Evolutionary conservation across 2,329 filamentous ascomycete species (phyloP).

Genomic region (Clonostachys solani): DNA sequence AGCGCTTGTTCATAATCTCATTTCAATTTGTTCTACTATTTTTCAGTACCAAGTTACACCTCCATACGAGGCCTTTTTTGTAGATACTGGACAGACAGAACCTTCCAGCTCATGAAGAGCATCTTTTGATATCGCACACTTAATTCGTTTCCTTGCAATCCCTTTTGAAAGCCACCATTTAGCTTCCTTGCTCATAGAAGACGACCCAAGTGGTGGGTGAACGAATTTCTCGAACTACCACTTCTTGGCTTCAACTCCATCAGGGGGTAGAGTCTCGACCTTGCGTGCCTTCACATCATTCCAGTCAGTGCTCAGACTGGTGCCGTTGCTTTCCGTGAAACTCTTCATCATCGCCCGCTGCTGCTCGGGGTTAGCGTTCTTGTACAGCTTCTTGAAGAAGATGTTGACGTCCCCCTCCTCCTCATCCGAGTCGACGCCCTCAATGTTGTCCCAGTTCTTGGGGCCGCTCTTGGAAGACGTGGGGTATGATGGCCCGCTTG

Average conservation of each 20-base stretch:
- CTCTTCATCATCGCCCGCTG: slow-evolving; percentile 97
- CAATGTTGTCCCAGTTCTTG: slow-evolving; percentile 89
- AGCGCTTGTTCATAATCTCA: too few relatives aligned
- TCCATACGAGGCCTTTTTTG: too few relatives aligned
- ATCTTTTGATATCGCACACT: too few relatives aligned
- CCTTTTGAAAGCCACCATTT: too few relatives aligned
- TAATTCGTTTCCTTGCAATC: too few relatives aligned
- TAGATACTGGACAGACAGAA: too few relatives aligned
- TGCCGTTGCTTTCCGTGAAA: slow-evolving; percentile 90
- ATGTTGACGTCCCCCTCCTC: slow-evolving; percentile 62
- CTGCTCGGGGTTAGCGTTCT: slow-evolving; percentile 71
- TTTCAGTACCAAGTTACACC: too few relatives aligned
- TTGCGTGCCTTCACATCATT: slow-evolving; percentile 67
- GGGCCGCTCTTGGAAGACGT: slow-evolving; percentile 79
- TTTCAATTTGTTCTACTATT: too few relatives aligned
- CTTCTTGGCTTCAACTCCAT: slow-evolving; percentile 73
- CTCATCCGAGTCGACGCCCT: slow-evolving; percentile 47
- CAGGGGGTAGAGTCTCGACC: slow-evolving; percentile 70
- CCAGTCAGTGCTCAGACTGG: slow-evolving; percentile 90
- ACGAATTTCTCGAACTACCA: slow-evolving; percentile 39
- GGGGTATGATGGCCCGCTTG: slow-evolving; percentile 61
- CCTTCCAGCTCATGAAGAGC: too few relatives aligned
- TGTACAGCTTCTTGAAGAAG: slow-evolving; percentile 92
- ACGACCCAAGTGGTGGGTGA: too few relatives aligned
- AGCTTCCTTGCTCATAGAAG: too few relatives aligned